Evolutionary conservation across 805 yeast genomes (phyloP), one percentile per base, ranked within the genome.

Genomic region (Teunomyces pallodes): DNA sequence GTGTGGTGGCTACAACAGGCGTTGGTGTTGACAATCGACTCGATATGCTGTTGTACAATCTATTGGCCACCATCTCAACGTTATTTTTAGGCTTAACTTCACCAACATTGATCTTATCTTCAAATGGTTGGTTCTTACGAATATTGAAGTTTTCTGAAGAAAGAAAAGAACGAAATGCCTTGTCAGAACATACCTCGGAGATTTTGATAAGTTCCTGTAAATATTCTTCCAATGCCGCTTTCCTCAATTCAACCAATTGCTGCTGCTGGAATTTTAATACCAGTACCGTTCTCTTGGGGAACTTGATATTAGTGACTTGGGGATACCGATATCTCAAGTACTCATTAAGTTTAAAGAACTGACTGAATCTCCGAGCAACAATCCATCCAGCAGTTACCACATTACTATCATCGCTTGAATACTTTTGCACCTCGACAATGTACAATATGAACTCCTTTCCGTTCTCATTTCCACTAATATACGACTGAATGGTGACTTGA

Each of bases 311-410:
- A 5, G 70, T 65, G 2, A 85, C 82, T 41, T 66, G 70, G 0
- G 82, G 76, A 55, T 82, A 84, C 39, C 66, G 70, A 2, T 64
- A 62, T 48, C 75, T 80, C 54, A 91, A 66, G 52, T 86, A 82
- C 51, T 80, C 81, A 59, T 91, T 83, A 30, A 91, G 70, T 52
- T 77, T 80, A 65, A 76, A 83, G 63, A 91, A 91, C 60, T 92
- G 97, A 56, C 87, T 87, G 60, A 83, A 91, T 48, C 98, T 72
- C 55, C 97, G 70, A 0, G 96, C 92, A n/a, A 90, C 87, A 46
- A 88, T 82, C 97, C 97, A 92, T 0, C 89, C 86, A 0, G 91
- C 89, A 2, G 80, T 71, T 4, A 76, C 74, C 6, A 69, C 61
- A 2, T 70, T 75, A 2, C 79, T 80, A 28, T 65, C 60, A 5